Evolutionary conservation across 768 basidiomycete species (phyloP), one percentile per base, ranked within the genome.

Genomic region (Sporobolomyces roseus): DNA sequence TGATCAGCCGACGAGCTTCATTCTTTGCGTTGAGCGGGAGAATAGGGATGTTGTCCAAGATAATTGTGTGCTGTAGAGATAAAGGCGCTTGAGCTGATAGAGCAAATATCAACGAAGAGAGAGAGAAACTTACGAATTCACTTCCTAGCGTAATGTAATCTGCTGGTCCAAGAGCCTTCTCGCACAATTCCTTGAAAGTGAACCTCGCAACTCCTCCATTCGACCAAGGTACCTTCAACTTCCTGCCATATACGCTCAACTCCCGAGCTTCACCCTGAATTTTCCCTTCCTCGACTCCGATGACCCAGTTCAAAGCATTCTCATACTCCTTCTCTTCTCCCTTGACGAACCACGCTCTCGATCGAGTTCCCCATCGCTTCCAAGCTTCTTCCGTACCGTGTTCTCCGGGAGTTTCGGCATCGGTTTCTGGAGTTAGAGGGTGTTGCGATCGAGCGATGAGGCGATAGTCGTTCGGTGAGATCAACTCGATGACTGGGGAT

Each of bases 1-100:
- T 85, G 67, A 86, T 86, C 74, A 86, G 82, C 4, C 85, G 79
- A 16, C 85, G 77, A 2, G 84, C 85, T 75, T 85, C 83, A 75
- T 86, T 83, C 79, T 85, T 86, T 36, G 80, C 78, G 9, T 82
- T 81, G 9, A 85, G 78, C 21, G 78, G 79, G 1, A 86, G 79
- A 25, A 83, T 64, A 0, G 85, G 84, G n/a, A 85, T 81, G 36
- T 81, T 76, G 41, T 82, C 80, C 48, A 86, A 79, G 64, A 81
- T 79, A 63, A 85, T 75, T n/a, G 82, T 83, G 65, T 81, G 79
- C 71, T 73, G 51, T 17, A 23, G 2, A 21, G 1, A 41, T 17
- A 41, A 14, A 49, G 19, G n/a, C 12, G 25, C 49, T 9, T 5
- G 6, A 7, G 51, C 1, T 23, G 13, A 46, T 10, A 46, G 14